These are phyloP conservation scores for Colletotrichum sp. DNA, from an alignment of 2,329 filamentous ascomycete species.

Conservation along the genomic window DNA sequence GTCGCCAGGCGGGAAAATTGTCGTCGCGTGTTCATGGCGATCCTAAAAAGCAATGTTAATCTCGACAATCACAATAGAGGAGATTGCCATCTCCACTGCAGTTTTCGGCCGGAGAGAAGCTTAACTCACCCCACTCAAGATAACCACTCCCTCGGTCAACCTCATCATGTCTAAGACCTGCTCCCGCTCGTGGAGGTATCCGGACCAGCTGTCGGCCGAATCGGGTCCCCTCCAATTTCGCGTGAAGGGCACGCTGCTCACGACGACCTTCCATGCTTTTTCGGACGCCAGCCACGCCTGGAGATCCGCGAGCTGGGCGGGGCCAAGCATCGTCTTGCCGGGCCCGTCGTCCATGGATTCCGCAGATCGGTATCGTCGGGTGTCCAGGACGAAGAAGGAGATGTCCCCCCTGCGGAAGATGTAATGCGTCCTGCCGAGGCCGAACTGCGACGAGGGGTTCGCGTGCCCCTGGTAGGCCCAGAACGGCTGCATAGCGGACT, in stretches of 20 bases:
- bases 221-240: slow-evolving; percentile 70
- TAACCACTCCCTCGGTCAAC: slow-evolving; percentile 65
- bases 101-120: not conserved
- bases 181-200: slow-evolving; percentile 66
- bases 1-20: slow-evolving; percentile 40
- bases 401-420: slow-evolving; percentile 66
- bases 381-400: slow-evolving; percentile 74
- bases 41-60: slow-evolving; percentile 33
- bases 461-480: slow-evolving; percentile 67
- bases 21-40: slow-evolving; percentile 72
- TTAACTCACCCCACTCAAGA: slow-evolving; percentile 61
- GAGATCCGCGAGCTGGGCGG: slow-evolving; percentile 62
- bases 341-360: slow-evolving; percentile 43
- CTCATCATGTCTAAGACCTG: slow-evolving; percentile 69
- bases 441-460: slow-evolving; percentile 58
- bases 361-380: slow-evolving; percentile 59
- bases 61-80: slow-evolving; percentile 1
- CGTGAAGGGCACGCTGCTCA: slow-evolving; percentile 71
- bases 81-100: not conserved
- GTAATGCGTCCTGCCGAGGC: slow-evolving; percentile 63
- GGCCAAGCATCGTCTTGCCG: slow-evolving; percentile 62
- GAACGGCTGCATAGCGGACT: slow-evolving; percentile 68
- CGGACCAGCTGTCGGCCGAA: slow-evolving; percentile 68
- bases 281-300: slow-evolving; percentile 55
- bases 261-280: slow-evolving; percentile 66